Evolutionary conservation across 257 asterid genomes (phyloP), one percentile per base, ranked within the genome.

Genomic region (Oldenlandia corymbosa): DNA sequence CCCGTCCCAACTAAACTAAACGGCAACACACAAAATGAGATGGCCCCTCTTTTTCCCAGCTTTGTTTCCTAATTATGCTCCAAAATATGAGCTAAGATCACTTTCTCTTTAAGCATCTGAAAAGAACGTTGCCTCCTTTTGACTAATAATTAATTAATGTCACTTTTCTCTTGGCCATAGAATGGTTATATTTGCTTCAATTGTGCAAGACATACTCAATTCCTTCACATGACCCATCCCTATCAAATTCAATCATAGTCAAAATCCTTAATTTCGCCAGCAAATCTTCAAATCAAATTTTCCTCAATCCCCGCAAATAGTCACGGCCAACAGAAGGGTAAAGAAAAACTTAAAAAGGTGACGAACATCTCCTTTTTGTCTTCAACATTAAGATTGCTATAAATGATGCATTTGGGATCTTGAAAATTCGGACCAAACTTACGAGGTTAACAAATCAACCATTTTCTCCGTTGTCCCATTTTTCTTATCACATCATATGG

Each of bases 241-340:
- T 60, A 60, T 49, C 65, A 60, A 72, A 2, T 21, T 16, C 2
- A 39, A 63, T 71, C 76, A 72, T 81, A 62, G 83, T 76, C 68
- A 70, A 57, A 34, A 47, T 32, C 31, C 56, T 6, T 7, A 7
- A 4, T 7, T 7, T 34, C 2, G 79, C 85, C 85, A 84, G 73
- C 73, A 58, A 24, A 37, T 54, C 79, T 39, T 68, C 34, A 36
- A 77, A 61, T 81, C 36, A 11, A 10, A 42, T 3, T 34, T 42
- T 16, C 88, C 94, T 72, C 77, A 78, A 83, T 81, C 78, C 41
- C 71, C 85, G 90, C 90, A 81, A 42, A 17, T 57, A 74, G 72
- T 76, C 71, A 42, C 81, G 88, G 75, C 58, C 7, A 11, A 58
- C 9, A 65, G 41, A 37, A 58, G 50, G 52, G n/a, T n/a, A n/a